Evolutionary conservation across 768 basidiomycete species (phyloP).

Genomic region (Serendipita indica): DNA sequence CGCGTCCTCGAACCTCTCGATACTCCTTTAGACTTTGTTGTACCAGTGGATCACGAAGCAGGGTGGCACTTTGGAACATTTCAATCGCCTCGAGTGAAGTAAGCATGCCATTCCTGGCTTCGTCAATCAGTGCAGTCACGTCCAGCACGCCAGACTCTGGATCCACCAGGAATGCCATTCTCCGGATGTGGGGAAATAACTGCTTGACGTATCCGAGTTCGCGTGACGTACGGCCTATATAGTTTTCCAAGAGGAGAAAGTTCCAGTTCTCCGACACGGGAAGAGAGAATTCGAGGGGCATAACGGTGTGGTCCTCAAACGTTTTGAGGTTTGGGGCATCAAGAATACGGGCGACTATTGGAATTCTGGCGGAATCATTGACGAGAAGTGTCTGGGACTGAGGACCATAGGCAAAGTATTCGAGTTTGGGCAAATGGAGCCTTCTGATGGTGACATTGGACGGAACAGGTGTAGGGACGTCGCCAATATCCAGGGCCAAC

Average conservation of each 20-base stretch:
- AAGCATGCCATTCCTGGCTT: not conserved
- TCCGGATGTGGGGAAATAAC: not conserved
- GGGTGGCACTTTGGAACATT: not conserved
- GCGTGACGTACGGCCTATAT: not conserved
- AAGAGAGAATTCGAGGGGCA: not conserved
- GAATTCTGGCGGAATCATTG: not conserved
- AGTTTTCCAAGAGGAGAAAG: not conserved
- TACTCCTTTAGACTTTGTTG: not conserved
- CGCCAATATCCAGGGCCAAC: not conserved
- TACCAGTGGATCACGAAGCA: not conserved
- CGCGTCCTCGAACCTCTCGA: not conserved
- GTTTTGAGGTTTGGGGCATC: not conserved
- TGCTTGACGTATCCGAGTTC: not conserved
- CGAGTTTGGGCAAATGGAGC: not conserved
- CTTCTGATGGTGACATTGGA: not conserved
- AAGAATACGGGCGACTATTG: not conserved
- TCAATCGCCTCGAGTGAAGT: not conserved
- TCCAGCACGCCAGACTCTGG: not conserved
- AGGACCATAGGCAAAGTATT: not conserved
- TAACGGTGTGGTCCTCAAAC: conserved; percentile 4
- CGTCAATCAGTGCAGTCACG: conserved; percentile 1
- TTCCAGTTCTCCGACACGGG: conserved; percentile 1
- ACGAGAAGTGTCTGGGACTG: not conserved
- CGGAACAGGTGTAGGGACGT: not conserved
- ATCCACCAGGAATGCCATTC: not conserved